A percentile compares a stretch with the other conserved stretches of the same genome.
phyloP scores from a whole-genome alignment of 208 protist genomes.

The Crithidia acanthocephali region DNA sequence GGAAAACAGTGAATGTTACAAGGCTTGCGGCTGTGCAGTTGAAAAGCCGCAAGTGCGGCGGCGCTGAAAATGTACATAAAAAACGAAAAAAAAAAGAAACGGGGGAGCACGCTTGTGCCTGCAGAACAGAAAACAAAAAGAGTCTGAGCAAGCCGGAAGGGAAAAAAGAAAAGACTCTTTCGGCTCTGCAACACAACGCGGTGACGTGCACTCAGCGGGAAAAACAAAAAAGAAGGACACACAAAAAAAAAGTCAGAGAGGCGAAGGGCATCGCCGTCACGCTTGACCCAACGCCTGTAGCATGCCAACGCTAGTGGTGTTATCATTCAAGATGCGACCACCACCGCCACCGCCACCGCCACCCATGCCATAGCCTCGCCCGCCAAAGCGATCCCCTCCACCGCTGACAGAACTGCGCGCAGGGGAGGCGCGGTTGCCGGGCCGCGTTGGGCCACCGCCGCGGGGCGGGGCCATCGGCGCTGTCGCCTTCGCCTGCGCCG shows the following conservation, averaged over 20 bases:
- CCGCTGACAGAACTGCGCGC: conserved; percentile 18
- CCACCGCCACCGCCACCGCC: conserved; percentile 43
- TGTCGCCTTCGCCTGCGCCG: conserved; percentile 24
- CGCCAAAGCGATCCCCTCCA: conserved; percentile 41
- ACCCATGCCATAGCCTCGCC: conserved; percentile 31
- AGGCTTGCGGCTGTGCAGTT: conserved; percentile 1
- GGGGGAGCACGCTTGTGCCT: too few species aligned
- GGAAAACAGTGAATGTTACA: conserved; percentile 24
- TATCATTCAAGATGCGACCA: conserved; percentile 77
- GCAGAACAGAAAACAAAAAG: too few species aligned
- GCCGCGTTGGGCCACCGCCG: background rate
- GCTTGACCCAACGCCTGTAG: conserved; percentile 82
- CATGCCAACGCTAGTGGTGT: conserved; percentile 87
- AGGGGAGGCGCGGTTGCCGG: conserved; percentile 5
- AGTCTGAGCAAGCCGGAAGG: too few species aligned
- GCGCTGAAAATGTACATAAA: background rate
- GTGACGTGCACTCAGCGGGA: background rate
- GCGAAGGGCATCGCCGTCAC: conserved; percentile 24
- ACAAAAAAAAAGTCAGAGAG: conserved; percentile 1
- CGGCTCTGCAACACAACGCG: background rate
- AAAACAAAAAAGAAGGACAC: background rate
- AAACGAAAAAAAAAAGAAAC: too few species aligned
- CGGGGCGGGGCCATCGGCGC: background rate
- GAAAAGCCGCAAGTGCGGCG: background rate
- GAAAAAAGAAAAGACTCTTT: too few species aligned